Evolutionary conservation across 805 yeast genomes (phyloP), one percentile per base, ranked within the genome.

Genomic region (Zygosaccharomyces bailii): DNA sequence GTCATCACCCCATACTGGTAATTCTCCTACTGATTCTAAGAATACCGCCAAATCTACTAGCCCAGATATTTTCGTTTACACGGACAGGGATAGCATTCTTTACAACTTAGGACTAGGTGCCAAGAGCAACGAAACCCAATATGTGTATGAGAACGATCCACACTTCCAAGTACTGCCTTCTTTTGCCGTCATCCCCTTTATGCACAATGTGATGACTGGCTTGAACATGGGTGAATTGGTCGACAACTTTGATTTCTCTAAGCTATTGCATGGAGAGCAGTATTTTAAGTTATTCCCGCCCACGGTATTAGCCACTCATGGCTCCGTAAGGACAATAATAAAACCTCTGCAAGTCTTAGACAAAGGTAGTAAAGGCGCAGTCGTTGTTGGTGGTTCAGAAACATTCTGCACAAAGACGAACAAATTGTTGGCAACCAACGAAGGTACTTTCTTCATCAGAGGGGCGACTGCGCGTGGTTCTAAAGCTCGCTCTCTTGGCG

Each of bases 41-140:
- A 69, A 53, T 32, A 9, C 32, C 11, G 13, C 16, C 3, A 23
- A 8, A 6, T 21, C 25, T 21, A 21, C 8, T 9, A 9, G 25
- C n/a, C 31, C 10, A 27, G 31, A 16, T n/a, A 66, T 69, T 24
- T 88, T 75, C 68, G 51, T 62, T 9, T 88, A 79, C 68, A 76
- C 78, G 50, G 81, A 79, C 56, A 80, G 78, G 56, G 87, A 86
- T 59, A 78, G 82, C 42, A 84, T 88, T 51, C 73, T 91, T 52
- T 91, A 91, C 73, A 93, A 91, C 70, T 61, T 91, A 45, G 95
- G 95, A 30, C 72, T 91, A 46, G 98, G 98, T 54, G 93, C 96
- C 32, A 79, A 72, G 25, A 78, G 86, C 30, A 71, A 72, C 33
- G 96, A 91, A 59, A 73, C 89, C 59, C 71, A 85, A 59, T 88